These are phyloP conservation scores for Cystobasidium tubakii DNA, from an alignment of 768 basidiomycete species.

Conservation along the genomic window DNA sequence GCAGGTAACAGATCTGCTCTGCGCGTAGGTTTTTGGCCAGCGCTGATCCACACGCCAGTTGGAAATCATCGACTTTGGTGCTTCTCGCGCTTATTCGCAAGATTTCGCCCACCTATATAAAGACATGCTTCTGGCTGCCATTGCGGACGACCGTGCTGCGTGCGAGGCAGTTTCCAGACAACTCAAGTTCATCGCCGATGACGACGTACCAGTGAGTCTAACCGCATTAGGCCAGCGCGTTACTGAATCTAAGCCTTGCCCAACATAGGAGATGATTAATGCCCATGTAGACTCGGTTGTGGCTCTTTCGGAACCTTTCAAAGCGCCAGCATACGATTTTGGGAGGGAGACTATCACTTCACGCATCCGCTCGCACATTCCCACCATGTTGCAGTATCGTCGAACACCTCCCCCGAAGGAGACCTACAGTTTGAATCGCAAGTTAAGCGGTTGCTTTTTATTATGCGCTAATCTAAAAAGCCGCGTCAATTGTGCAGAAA, in stretches of 20 bases:
- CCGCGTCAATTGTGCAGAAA: slow-evolving; percentile 61
- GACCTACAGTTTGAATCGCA: slow-evolving; percentile 86
- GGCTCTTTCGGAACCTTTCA: slow-evolving; percentile 82
- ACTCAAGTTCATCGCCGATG: slow-evolving; percentile 82
- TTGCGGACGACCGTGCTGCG: slow-evolving; percentile 60
- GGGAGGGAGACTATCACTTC: slow-evolving; percentile 60
- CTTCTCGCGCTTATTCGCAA: slow-evolving; percentile 75
- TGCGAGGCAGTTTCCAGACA: slow-evolving; percentile 70
- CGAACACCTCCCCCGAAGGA: slow-evolving; percentile 88
- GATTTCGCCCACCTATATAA: slow-evolving; percentile 86
- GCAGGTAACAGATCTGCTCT: slow-evolving; percentile 53
- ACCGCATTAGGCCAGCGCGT: not conserved
- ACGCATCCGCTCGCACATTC: slow-evolving; percentile 72
- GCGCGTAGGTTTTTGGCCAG: no score
- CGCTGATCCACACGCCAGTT: slow-evolving; percentile 55
- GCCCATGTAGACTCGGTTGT: slow-evolving; percentile 79
- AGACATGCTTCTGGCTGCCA: slow-evolving; percentile 71
- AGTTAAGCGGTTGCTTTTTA: slow-evolving; percentile 53
- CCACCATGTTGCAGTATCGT: slow-evolving; percentile 79
- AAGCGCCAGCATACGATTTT: slow-evolving; percentile 71
- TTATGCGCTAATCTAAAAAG: slow-evolving; percentile 61
- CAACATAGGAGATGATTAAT: slow-evolving; percentile 67
- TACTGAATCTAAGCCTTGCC: not conserved
- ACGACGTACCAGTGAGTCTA: slow-evolving; percentile 65
- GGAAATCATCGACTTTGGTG: slow-evolving; percentile 91